These are phyloP conservation scores for Phyllosticta citrichinensis DNA, from an alignment of 2,329 filamentous ascomycete species.

Conservation along the genomic window DNA sequence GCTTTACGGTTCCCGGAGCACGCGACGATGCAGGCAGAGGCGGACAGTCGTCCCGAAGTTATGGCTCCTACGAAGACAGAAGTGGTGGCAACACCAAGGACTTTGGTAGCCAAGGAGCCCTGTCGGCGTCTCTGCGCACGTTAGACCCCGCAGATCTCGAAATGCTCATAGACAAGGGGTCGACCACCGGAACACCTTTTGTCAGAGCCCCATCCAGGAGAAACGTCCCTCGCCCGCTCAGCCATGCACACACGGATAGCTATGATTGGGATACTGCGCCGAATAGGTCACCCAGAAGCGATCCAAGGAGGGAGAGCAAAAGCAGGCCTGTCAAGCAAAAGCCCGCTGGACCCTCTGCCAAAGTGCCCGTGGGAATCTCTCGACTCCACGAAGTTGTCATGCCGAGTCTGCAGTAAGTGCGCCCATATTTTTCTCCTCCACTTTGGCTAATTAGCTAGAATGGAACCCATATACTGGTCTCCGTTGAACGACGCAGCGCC, in stretches of 20 bases:
- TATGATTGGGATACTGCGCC: slow-evolving; percentile 34
- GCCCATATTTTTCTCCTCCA: background rate
- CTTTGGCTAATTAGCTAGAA: slow-evolving; percentile 14
- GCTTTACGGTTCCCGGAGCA: slow-evolving; percentile 2
- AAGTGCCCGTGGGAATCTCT: slow-evolving; percentile 81
- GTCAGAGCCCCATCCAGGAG: slow-evolving; percentile 38
- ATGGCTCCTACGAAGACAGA: slow-evolving; percentile 8
- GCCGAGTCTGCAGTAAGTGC: slow-evolving; percentile 36
- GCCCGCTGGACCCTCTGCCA: slow-evolving; percentile 33
- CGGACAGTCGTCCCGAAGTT: slow-evolving; percentile 6
- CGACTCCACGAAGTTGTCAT: slow-evolving; percentile 80
- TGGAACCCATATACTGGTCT: slow-evolving; percentile 61
- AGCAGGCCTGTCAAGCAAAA: slow-evolving; percentile 20
- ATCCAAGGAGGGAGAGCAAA: slow-evolving; percentile 20
- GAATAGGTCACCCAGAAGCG: slow-evolving; percentile 13
- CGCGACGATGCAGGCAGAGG: background rate
- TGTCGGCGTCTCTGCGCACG: slow-evolving; percentile 22
- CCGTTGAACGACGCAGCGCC: slow-evolving; percentile 80
- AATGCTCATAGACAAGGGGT: slow-evolving; percentile 15
- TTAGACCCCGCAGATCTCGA: slow-evolving; percentile 22
- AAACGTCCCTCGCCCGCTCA: slow-evolving; percentile 26
- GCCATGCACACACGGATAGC: slow-evolving; percentile 29
- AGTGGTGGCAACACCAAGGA: slow-evolving; percentile 18
- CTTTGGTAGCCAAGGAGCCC: slow-evolving; percentile 11
- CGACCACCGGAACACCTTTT: slow-evolving; percentile 42